Percentiles rank a stretch among this genome's conserved stretches.
phyloP scores from a whole-genome alignment of 148 eudicot genomes.

The Chenopodium suecicum region DNA sequence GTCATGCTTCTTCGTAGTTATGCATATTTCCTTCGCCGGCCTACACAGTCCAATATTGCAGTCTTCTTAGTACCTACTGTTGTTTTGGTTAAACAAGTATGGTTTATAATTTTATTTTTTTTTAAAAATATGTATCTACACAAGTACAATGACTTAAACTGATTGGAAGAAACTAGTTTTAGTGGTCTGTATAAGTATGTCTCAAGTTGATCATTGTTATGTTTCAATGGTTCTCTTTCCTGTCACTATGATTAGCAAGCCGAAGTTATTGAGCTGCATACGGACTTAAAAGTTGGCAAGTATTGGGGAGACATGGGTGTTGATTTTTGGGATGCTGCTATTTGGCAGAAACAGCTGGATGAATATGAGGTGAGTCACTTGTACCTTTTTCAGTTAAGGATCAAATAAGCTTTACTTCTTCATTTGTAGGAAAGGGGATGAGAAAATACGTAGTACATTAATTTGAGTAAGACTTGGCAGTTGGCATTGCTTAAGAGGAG shows the following conservation, averaged over 20 bases:
- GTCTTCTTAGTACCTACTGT: conserved; percentile 93
- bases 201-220: background rate
- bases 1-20: conserved; percentile 84
- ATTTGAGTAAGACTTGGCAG: background rate
- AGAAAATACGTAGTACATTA: background rate
- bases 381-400: background rate
- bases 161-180: background rate
- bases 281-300: conserved; percentile 82
- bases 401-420: background rate
- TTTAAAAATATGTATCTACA: background rate
- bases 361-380: conserved; percentile 56
- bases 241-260: conserved; percentile 58
- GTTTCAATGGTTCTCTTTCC: conserved; percentile 9
- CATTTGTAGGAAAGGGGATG: background rate
- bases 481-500: background rate
- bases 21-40: conserved; percentile 59
- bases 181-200: background rate
- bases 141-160: background rate
- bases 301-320: conserved; percentile 89
- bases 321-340: conserved; percentile 73
- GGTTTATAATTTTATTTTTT: conserved; percentile 15
- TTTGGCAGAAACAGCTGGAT: conserved; percentile 59
- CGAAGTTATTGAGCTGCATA: conserved; percentile 51
- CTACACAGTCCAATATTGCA: conserved; percentile 49
- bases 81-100: conserved; percentile 80